Evolutionary conservation across 208 protist genomes (phyloP).

Genomic region (Giardia muris): DNA sequence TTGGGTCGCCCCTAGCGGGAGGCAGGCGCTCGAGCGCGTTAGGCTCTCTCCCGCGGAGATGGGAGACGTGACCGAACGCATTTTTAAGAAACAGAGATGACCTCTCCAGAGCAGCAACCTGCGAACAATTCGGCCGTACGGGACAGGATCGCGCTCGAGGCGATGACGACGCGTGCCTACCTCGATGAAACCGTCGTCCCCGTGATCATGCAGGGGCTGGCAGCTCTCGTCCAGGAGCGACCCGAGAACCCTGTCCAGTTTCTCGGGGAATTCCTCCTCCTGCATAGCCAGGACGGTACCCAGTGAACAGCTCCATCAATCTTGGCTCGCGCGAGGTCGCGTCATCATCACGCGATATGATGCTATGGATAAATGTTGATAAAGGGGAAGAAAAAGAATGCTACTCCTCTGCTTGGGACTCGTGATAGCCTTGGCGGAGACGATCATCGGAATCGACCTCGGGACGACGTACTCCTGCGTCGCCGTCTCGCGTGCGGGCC

Average conservation of each 20-base stretch:
- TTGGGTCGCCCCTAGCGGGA: too few relatives aligned
- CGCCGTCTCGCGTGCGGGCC: slow-evolving; percentile 26
- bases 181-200: slow-evolving; percentile 49
- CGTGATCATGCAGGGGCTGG: slow-evolving; percentile 44
- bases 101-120: not conserved
- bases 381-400: not conserved
- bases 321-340: too few relatives aligned
- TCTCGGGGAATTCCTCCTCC: slow-evolving; percentile 10
- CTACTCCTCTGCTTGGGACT: not conserved
- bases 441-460: slow-evolving; percentile 40
- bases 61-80: too few relatives aligned
- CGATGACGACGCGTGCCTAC: slow-evolving; percentile 47
- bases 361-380: too few relatives aligned
- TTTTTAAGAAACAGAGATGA: too few relatives aligned
- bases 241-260: slow-evolving; percentile 28
- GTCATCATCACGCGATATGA: too few relatives aligned
- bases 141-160: slow-evolving; percentile 26
- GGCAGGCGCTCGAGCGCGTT: too few relatives aligned
- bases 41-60: too few relatives aligned
- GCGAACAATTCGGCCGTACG: not conserved
- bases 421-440: not conserved
- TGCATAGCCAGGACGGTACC: not conserved
- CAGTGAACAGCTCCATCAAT: too few relatives aligned
- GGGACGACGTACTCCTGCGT: slow-evolving; percentile 40
- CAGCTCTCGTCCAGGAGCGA: slow-evolving; percentile 43